Evolutionary conservation across 352 stramenopile species (phyloP), one percentile per base, ranked within the genome.

Genomic region (Phytophthora pisi): DNA sequence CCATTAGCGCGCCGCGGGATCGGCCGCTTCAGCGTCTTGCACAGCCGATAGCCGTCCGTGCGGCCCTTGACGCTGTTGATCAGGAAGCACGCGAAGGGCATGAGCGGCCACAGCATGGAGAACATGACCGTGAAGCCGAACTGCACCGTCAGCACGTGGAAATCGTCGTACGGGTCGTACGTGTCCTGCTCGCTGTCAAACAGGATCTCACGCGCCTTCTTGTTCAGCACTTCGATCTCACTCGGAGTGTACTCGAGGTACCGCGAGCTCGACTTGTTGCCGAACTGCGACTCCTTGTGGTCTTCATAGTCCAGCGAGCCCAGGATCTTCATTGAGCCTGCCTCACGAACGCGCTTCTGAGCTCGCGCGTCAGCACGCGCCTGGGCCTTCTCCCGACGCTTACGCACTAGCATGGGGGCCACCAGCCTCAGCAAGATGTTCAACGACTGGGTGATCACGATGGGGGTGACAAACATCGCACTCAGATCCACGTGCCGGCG

Each of bases 381-480:
- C 28, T 88, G 81, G 5, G 83, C 82, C 5, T 77, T 74, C 58
- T 93, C 85, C 10, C 84, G 83, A 16, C 79, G 78, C 60, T 81
- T 83, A 13, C 86, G 84, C n/a, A 92, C 81, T 7, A 93, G 58
- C 26, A 91, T 82, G 2, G 88, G 86, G 16, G 73, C 75, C 10
- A 92, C 74, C n/a, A 93, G 66, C 13, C 82, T 73, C 9, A 96
- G 49, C 24, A 86, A 57, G 31, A 96, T 91, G 50, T 96, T 96
- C 30, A 96, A 73, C 51, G 68, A 77, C 72, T 96, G 86, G 5
- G 88, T 96, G 24, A 96, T 85, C 0, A 96, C 77, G 55, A 96
- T 96, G 9, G 88, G 86, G 2, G 88, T 96, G 34, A 96, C 79
- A 74, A 96, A 96, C 82, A 96, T 93, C 11, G 84, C 81, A 40